phyloP scores from a whole-genome alignment of 2,329 filamentous ascomycete genomes.

The Ambrosiella beaveri region DNA sequence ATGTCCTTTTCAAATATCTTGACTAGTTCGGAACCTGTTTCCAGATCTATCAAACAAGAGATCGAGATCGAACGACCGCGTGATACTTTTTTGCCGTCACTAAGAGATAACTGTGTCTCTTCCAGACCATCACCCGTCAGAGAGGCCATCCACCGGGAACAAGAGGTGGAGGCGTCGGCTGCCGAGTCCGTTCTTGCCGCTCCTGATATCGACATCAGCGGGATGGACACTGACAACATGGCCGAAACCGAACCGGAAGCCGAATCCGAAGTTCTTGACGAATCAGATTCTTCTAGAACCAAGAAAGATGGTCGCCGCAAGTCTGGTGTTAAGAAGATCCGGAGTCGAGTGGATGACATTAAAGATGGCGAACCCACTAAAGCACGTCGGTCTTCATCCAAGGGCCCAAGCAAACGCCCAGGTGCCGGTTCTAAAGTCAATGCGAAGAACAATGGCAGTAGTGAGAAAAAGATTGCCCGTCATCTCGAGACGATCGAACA shows the following conservation, averaged over 20 bases:
- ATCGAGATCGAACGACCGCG: slow-evolving; percentile 1
- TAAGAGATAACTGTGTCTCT: slow-evolving; percentile 4
- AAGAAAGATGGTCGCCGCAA: slow-evolving; percentile 13
- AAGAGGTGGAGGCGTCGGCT: not conserved
- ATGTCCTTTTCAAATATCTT: slow-evolving; percentile 97
- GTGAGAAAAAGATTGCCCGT: slow-evolving; percentile 24
- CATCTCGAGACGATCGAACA: slow-evolving; percentile 26
- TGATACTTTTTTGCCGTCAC: slow-evolving; percentile 7
- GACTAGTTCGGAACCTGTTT: slow-evolving; percentile 53
- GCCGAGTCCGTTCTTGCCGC: slow-evolving; percentile 8
- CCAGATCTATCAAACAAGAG: not conserved
- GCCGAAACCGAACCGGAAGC: slow-evolving; percentile 13
- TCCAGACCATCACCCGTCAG: slow-evolving; percentile 4
- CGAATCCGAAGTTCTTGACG: slow-evolving; percentile 11
- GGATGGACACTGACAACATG: slow-evolving; percentile 7
- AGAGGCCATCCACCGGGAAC: not conserved
- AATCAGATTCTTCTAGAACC: slow-evolving; percentile 14
- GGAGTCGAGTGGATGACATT: slow-evolving; percentile 35
- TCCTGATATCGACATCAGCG: slow-evolving; percentile 6
- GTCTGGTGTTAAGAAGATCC: slow-evolving; percentile 19
- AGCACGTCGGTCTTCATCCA: slow-evolving; percentile 34
- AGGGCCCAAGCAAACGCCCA: slow-evolving; percentile 38
- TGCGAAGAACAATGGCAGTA: slow-evolving; percentile 36
- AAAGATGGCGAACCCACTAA: slow-evolving; percentile 31
- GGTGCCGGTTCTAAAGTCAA: slow-evolving; percentile 44